Percentiles rank a stretch among this genome's conserved stretches.
phyloP scores from a whole-genome alignment of 495 filamentous ascomycete species.

The Aspergillus hancockii region DNA sequence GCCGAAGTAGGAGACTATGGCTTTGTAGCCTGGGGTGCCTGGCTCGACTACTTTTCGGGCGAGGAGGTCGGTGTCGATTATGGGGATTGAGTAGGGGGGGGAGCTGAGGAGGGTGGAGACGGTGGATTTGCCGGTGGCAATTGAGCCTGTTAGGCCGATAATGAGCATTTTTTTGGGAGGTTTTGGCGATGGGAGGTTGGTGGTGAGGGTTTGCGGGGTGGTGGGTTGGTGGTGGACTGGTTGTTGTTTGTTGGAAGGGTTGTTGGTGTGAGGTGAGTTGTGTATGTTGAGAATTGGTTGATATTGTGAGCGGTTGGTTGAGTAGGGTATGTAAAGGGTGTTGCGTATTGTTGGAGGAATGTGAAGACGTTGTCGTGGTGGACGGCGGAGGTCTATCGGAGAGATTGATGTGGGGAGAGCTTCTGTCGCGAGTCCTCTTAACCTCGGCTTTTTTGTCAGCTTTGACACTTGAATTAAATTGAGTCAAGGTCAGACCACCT shows the following conservation, averaged over 20 bases:
- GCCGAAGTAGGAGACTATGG: slow-evolving; percentile 76
- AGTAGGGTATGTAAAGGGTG: too few relatives aligned
- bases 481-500: not conserved
- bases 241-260: not conserved
- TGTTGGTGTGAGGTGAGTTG: not conserved
- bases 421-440: not conserved
- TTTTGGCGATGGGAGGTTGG: slow-evolving; percentile 1
- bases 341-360: too few relatives aligned
- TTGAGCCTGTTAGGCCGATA: slow-evolving; percentile 94
- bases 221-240: not conserved
- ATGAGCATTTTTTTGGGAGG: slow-evolving; percentile 68
- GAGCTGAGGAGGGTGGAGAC: slow-evolving; percentile 79
- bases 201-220: not conserved
- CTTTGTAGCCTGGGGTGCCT: slow-evolving; percentile 76
- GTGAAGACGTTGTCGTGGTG: too few relatives aligned
- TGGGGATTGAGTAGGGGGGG: slow-evolving; percentile 80
- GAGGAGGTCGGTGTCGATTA: slow-evolving; percentile 93
- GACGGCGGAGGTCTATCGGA: too few relatives aligned
- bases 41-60: slow-evolving; percentile 91
- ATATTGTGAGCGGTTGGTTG: too few relatives aligned
- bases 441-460: not conserved
- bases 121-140: slow-evolving; percentile 97
- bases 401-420: too few relatives aligned
- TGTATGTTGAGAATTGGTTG: too few relatives aligned
- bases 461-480: not conserved